Evolutionary conservation across 371 early-diverging fungal genomes (phyloP), one percentile per base, ranked within the genome.

Genomic region (Apophysomyces trapeziformis): DNA sequence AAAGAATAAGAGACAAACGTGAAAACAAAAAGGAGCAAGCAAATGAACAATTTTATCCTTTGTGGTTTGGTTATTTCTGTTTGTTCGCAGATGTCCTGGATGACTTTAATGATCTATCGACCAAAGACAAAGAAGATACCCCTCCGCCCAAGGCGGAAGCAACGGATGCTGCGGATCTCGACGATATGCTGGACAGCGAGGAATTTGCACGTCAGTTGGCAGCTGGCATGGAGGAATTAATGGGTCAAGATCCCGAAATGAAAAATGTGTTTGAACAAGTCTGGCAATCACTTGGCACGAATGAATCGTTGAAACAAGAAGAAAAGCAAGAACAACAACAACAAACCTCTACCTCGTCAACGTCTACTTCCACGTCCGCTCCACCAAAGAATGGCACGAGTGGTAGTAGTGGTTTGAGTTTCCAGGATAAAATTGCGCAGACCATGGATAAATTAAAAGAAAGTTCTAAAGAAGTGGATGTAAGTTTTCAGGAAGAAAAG

Each of bases 391-490:
- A 26, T 3, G 32, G 32, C 32, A 26, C 32, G 32, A 26, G 32
- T 26, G 32, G 32, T 26, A 26, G 32, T 26, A 26, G 32, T 26
- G 32, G 32, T 26, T 26, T 62, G 16, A 60, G 85, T 56, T 94
- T 94, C 78, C 92, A 93, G 69, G 92, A 92, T 58, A 88, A 85
- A 21, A 93, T 94, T 68, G 85, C 88, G 36, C 87, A 92, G 57
- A 95, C 96, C 6, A 88, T 95, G 90, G 87, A 86, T 69, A 93
- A 94, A 61, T 78, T 96, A 14, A 88, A 91, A 68, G 90, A 92
- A 64, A 94, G 94, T 64, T 90, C 92, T 9, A 90, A 90, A 32
- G 85, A 92, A 64, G 91, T 89, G 18, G 89, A 93, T 71, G 94
- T 92, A 89, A 76, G 82, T 68, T 0, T 58, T 21, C 32, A 46